Base-by-base conservation (phyloP, 805 yeast genomes). In the Nakazawaea laoshanensis region DNA sequence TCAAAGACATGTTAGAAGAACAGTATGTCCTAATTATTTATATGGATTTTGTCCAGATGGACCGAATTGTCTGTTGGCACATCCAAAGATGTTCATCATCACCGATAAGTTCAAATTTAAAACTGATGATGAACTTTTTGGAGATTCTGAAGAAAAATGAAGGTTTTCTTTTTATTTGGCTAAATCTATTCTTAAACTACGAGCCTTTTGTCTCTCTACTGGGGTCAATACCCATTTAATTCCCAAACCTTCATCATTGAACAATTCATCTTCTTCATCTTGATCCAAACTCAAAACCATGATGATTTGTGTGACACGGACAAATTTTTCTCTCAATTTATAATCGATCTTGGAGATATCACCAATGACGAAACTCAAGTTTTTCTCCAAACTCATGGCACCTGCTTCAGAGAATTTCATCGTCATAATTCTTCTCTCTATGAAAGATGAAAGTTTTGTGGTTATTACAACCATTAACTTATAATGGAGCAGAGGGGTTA, bases 31-130 rank as follows among this genome's bases (percentile, higher is more conserved):
- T 12, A 60, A 77, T 33, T 92, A 74, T 54, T 51, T 92, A 34
- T 75, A 88, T 0, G 98, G 99, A 2, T 89, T 89, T 50, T 89
- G 97, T 58, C 96, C 96, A 1, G 68, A 75, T 47, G 97, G 97
- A 1, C 73, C 76, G 3, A 74, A 70, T 22, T 85, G 94, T 54
- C 83, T 70, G 46, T 67, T 61, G 44, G 72, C 77, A n/a, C 98
- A 92, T 63, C 96, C 96, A 1, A 73, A 73, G 47, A 85, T 84
- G 45, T 74, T 73, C 29, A 50, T 62, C 35, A 43, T 67, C 14
- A 67, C 70, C 18, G 70, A 64, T 9, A 57, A 57, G 34, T 56
- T 68, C 48, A 63, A 55, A 40, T 65, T 69, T 9, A 52, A 57
- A 32, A 61, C 64, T 3, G 74, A 69, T 42, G 60, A 53, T 27